A percentile compares a stretch with the other conserved stretches of the same genome.
Conservation (phyloP, 2,329 filamentous ascomycete species). For the Dothistroma septosporum region DNA sequence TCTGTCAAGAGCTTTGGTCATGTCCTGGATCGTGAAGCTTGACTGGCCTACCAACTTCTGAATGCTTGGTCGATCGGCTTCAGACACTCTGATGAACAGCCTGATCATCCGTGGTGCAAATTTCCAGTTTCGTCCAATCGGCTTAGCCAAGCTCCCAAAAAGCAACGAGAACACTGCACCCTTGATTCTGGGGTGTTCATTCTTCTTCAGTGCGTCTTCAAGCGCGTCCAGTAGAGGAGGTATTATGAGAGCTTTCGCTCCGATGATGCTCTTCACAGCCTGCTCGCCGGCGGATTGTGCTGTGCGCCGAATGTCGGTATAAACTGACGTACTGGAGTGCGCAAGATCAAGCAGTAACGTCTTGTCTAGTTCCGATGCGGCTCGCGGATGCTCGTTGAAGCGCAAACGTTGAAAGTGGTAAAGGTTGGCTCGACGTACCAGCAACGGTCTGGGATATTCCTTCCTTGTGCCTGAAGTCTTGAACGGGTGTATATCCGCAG, state of each 20-base stretch:
- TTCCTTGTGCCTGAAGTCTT: conserved; percentile 92
- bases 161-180: conserved; percentile 87
- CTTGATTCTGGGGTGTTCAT: conserved; percentile 89
- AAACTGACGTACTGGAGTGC: conserved; percentile 82
- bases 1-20: conserved; percentile 80
- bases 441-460: conserved; percentile 83
- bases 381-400: conserved; percentile 83
- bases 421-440: conserved; percentile 86
- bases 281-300: conserved; percentile 91
- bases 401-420: conserved; percentile 93
- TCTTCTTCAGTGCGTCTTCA: conserved; percentile 69
- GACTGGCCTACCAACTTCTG: conserved; percentile 80
- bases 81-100: conserved; percentile 82
- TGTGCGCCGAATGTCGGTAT: conserved; percentile 91
- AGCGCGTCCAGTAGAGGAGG: conserved; percentile 78
- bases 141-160: conserved; percentile 83
- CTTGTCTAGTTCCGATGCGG: conserved; percentile 87
- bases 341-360: conserved; percentile 79
- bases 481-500: conserved; percentile 83
- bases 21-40: conserved; percentile 83
- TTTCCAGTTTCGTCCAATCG: conserved; percentile 86
- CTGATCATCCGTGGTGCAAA: conserved; percentile 87
- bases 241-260: conserved; percentile 82
- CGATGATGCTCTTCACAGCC: conserved; percentile 84
- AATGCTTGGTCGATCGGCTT: conserved; percentile 89